Evolutionary conservation across 1,139 yeast genomes (phyloP).

Genomic region (Taphrina sp.): DNA sequence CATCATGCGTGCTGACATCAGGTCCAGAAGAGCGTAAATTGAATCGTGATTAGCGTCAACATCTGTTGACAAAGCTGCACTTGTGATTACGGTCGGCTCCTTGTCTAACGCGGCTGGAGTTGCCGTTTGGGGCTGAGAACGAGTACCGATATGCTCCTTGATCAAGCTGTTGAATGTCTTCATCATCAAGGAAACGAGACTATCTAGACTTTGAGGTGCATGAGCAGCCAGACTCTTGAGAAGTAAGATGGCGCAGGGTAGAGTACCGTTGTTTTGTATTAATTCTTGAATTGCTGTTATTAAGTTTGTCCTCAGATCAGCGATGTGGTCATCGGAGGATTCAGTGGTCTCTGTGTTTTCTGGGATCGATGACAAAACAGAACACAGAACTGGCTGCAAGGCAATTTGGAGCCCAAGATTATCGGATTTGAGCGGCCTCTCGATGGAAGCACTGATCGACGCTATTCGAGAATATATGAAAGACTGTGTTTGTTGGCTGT

Average conservation of each 20-base stretch:
- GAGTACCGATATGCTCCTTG: slow-evolving; percentile 66
- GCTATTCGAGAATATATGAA: slow-evolving; percentile 73
- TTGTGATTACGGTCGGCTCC: slow-evolving; percentile 31
- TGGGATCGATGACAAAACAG: slow-evolving; percentile 64
- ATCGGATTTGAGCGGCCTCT: slow-evolving; percentile 77
- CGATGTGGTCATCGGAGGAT: slow-evolving; percentile 52
- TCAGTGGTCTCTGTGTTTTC: slow-evolving; percentile 40
- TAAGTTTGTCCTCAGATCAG: slow-evolving; percentile 63
- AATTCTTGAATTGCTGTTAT: slow-evolving; percentile 77
- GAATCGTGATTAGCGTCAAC: slow-evolving; percentile 25
- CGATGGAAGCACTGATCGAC: slow-evolving; percentile 66
- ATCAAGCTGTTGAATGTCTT: slow-evolving; percentile 84
- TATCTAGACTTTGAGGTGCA: slow-evolving; percentile 70
- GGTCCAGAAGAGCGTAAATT: slow-evolving; percentile 65
- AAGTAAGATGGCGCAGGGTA: slow-evolving; percentile 85
- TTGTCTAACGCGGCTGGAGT: slow-evolving; percentile 32
- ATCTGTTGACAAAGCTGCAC: slow-evolving; percentile 33
- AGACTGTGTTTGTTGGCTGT: slow-evolving; percentile 68
- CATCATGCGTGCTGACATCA: slow-evolving; percentile 78
- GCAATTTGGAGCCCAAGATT: slow-evolving; percentile 42
- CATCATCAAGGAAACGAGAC: slow-evolving; percentile 72
- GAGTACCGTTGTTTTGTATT: slow-evolving; percentile 62
- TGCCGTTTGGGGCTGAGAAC: slow-evolving; percentile 32
- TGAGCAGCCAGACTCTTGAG: slow-evolving; percentile 78
- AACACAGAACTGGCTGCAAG: slow-evolving; percentile 67